Conservation (phyloP, 2,329 filamentous ascomycete species). For the Calonectria multiphialidica region DNA sequence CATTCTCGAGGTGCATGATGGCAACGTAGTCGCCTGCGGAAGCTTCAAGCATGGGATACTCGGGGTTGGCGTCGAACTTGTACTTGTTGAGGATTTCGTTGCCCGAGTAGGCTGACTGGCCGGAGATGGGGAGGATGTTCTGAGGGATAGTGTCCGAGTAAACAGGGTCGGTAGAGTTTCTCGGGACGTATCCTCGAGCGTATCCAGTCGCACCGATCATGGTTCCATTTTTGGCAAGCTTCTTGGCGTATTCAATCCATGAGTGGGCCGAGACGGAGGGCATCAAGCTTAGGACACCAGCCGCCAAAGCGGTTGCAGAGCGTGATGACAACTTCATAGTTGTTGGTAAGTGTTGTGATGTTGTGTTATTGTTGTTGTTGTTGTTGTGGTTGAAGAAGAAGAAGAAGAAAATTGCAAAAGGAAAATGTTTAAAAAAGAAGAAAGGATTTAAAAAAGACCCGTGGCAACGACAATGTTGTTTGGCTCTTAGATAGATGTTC, state of each 20-base stretch:
- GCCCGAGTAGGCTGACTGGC: conserved; percentile 74
- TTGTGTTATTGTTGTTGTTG: conserved; percentile 1
- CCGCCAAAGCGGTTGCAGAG: conserved; percentile 37
- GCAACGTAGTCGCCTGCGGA: conserved; percentile 73
- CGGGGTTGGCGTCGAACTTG: conserved; percentile 51
- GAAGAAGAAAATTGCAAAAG: neutral
- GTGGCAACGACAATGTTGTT: conserved; percentile 9
- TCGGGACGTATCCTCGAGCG: conserved; percentile 76
- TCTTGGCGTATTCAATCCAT: conserved; percentile 84
- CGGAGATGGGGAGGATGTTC: conserved; percentile 71
- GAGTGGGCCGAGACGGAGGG: conserved; percentile 69
- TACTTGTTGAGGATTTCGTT: conserved; percentile 64
- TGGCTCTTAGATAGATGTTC: conserved; percentile 24
- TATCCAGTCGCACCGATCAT: conserved; percentile 80
- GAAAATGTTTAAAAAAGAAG: conserved; percentile 2
- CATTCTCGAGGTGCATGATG: conserved; percentile 79
- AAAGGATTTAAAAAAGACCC: neutral
- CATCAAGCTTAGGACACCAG: conserved; percentile 48
- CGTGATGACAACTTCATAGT: conserved; percentile 38
- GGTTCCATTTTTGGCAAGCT: conserved; percentile 79
- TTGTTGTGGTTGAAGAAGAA: conserved; percentile 1
- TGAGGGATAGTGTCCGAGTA: conserved; percentile 71
- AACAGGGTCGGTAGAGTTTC: conserved; percentile 60
- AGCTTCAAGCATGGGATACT: conserved; percentile 73
- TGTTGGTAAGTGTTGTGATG: neutral